Evolutionary conservation across 129 eudicot species (phyloP).

Genomic region (Lactuca saligna): DNA sequence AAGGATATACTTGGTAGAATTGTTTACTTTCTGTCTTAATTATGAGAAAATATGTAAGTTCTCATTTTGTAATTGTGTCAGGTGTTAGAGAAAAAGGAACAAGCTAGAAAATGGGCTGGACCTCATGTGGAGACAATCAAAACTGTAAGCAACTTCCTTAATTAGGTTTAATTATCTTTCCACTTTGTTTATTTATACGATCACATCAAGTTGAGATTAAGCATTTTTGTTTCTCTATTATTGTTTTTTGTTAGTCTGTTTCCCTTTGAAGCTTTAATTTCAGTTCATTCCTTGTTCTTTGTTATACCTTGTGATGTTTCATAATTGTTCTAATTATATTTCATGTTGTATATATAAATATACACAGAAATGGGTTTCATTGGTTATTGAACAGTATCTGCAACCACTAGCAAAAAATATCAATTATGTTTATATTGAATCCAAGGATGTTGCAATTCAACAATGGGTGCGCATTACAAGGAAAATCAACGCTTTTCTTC

Average conservation of each 20-base stretch:
- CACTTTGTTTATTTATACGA: too few species aligned
- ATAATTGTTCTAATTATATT: neutral
- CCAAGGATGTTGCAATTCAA: constrained; percentile 45
- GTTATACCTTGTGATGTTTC: neutral
- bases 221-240: too few species aligned
- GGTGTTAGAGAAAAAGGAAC: constrained; percentile 51
- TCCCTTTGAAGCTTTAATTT: neutral
- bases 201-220: too few species aligned
- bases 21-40: neutral
- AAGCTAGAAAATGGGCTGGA: constrained; percentile 60
- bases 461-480: constrained; percentile 56
- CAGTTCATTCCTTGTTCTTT: too few species aligned
- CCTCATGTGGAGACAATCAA: constrained; percentile 53
- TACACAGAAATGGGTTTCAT: constrained; percentile 56
- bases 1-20: neutral
- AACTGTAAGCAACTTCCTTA: constrained; percentile 30
- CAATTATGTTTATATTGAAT: constrained; percentile 40
- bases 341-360: neutral
- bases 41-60: neutral
- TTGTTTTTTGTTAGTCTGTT: too few species aligned
- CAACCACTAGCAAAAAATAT: constrained; percentile 43
- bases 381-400: constrained; percentile 45
- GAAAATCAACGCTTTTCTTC: constrained; percentile 15
- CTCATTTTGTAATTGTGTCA: constrained; percentile 15
- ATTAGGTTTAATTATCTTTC: too few species aligned